Evolutionary conservation across 2,329 filamentous ascomycete genomes (phyloP).

Genomic region (Ilyonectria sp.): DNA sequence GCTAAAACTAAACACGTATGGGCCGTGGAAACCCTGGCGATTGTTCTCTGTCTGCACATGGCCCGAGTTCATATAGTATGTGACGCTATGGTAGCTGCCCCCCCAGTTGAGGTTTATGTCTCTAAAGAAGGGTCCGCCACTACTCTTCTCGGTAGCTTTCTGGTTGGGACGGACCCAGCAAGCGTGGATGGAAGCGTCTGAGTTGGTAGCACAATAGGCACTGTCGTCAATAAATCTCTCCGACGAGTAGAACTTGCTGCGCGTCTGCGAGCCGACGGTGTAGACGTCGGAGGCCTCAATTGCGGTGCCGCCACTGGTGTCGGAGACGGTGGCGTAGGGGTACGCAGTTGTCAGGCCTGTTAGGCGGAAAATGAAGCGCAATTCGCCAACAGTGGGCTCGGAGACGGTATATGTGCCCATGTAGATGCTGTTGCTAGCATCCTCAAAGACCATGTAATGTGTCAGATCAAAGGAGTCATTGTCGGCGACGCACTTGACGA

Average conservation of each 20-base stretch:
- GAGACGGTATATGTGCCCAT: slow-evolving; percentile 19
- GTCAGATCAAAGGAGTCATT: slow-evolving; percentile 14
- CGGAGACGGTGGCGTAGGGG: slow-evolving; percentile 13
- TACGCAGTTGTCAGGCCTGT: slow-evolving; percentile 10
- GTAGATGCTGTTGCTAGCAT: slow-evolving; percentile 17
- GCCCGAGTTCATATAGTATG: slow-evolving; percentile 21
- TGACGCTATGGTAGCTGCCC: slow-evolving; percentile 13
- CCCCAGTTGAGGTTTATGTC: slow-evolving; percentile 19
- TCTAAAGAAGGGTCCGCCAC: slow-evolving; percentile 16
- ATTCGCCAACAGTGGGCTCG: slow-evolving; percentile 14
- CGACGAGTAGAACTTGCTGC: slow-evolving; percentile 22
- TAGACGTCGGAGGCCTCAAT: slow-evolving; percentile 17
- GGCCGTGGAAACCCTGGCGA: slow-evolving; percentile 18
- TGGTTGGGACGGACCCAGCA: slow-evolving; percentile 20
- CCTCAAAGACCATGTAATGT: slow-evolving; percentile 19
- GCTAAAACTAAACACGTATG: slow-evolving; percentile 18
- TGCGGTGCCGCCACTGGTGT: slow-evolving; percentile 18
- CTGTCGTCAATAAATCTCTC: slow-evolving; percentile 17
- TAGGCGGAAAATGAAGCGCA: slow-evolving; percentile 19
- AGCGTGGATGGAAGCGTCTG: slow-evolving; percentile 11
- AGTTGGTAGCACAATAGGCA: slow-evolving; percentile 16
- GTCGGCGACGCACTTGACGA: slow-evolving; percentile 16
- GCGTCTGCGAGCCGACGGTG: slow-evolving; percentile 14
- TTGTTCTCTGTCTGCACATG: slow-evolving; percentile 16
- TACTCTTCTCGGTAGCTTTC: slow-evolving; percentile 15